Evolutionary conservation across 352 stramenopile genomes (phyloP).

Genomic region (Aphanomyces cochlioides): DNA sequence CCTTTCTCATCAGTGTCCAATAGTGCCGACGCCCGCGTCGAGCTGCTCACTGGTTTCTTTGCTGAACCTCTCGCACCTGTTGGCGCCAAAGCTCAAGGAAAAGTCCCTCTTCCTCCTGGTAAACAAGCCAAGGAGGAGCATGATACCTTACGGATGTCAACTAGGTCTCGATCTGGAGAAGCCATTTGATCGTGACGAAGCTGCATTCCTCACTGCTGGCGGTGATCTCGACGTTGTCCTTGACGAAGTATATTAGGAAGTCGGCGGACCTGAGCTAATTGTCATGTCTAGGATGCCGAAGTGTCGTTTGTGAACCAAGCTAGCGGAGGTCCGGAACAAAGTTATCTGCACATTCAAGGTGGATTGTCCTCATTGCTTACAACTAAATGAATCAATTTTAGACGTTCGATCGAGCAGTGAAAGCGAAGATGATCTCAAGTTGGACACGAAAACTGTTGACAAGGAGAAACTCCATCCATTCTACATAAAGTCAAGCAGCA

Average conservation of each 20-base stretch:
- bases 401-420: conserved; percentile 13
- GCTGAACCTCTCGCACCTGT: conserved; percentile 83
- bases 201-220: conserved; percentile 72
- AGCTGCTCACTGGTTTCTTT: conserved; percentile 74
- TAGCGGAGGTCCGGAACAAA: conserved; percentile 45
- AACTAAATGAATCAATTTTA: not conserved
- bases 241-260: conserved; percentile 20
- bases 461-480: conserved; percentile 76
- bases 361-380: conserved; percentile 22
- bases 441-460: conserved; percentile 35
- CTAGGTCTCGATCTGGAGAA: conserved; percentile 55
- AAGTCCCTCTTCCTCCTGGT: conserved; percentile 85
- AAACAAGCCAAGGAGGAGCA: not conserved
- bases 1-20: conserved; percentile 33
- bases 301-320: conserved; percentile 71
- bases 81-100: conserved; percentile 87
- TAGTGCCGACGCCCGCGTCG: conserved; percentile 43
- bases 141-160: conserved; percentile 6
- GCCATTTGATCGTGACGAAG: conserved; percentile 52
- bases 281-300: conserved; percentile 74
- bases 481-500: conserved; percentile 60
- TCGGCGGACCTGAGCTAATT: not conserved
- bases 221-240: conserved; percentile 44
- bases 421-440: conserved; percentile 9
- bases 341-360: conserved; percentile 38